phyloP scores from a whole-genome alignment of 2,329 filamentous ascomycete species.

The Ceratocystis diversiconidia region DNA sequence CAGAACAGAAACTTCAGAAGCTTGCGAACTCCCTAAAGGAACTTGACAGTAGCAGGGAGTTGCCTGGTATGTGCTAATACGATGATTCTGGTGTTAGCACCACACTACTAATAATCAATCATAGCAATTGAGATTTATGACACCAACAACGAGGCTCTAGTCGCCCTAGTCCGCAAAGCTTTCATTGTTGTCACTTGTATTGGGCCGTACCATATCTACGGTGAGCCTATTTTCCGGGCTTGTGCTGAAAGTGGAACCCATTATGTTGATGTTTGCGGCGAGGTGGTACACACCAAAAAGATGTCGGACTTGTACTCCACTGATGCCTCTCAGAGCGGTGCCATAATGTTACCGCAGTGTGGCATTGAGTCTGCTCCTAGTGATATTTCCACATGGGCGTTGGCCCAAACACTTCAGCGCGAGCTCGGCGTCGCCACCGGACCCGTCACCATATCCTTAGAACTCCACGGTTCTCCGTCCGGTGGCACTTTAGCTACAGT shows the following conservation, averaged over 20 bases:
- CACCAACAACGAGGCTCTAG: slow-evolving; percentile 32
- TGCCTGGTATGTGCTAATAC: slow-evolving; percentile 43
- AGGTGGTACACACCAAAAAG: slow-evolving; percentile 40
- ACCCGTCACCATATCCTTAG: slow-evolving; percentile 40
- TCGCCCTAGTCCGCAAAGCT: slow-evolving; percentile 40
- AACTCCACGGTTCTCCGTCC: slow-evolving; percentile 37
- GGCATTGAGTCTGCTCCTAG: slow-evolving; percentile 49
- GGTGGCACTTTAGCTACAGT: slow-evolving; percentile 57
- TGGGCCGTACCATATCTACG: slow-evolving; percentile 43
- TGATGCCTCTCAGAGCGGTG: slow-evolving; percentile 38
- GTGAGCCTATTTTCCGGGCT: slow-evolving; percentile 45
- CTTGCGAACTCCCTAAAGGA: slow-evolving; percentile 55
- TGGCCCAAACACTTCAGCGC: slow-evolving; percentile 37
- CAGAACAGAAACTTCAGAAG: slow-evolving; percentile 55
- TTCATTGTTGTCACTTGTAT: slow-evolving; percentile 43
- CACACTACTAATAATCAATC: background rate
- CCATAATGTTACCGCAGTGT: slow-evolving; percentile 46
- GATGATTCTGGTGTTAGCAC: background rate
- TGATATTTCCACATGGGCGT: slow-evolving; percentile 42
- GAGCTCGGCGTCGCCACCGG: slow-evolving; percentile 35
- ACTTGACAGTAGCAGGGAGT: slow-evolving; percentile 47
- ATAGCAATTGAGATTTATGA: slow-evolving; percentile 39
- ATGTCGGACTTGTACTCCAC: slow-evolving; percentile 48
- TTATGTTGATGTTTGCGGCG: slow-evolving; percentile 50
- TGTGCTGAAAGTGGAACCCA: slow-evolving; percentile 50